Evolutionary conservation across 192 early-diverging fungal species (phyloP).

Genomic region (Gorgonomyces haynaldii): DNA sequence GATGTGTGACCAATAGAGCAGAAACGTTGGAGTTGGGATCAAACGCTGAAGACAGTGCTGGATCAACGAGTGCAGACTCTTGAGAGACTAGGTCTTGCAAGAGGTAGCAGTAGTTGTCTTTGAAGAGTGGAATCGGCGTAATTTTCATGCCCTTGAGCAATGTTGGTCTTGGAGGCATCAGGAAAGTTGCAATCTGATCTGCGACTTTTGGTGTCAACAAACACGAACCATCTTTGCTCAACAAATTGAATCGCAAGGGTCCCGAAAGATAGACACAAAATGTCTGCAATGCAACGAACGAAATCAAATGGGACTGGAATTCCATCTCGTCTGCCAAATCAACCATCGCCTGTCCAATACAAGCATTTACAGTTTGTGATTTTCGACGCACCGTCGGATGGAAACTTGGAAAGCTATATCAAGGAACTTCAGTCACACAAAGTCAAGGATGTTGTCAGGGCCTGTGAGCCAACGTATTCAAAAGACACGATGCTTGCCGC

Average conservation of each 20-base stretch:
- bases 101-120: slow-evolving; percentile 84
- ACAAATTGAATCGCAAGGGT: no score
- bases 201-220: no score
- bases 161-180: no score
- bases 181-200: no score
- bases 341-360: slow-evolving; percentile 54
- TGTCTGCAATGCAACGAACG: no score
- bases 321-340: slow-evolving; percentile 27
- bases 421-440: slow-evolving; percentile 57
- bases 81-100: slow-evolving; percentile 15
- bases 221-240: no score
- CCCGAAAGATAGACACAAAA: no score
- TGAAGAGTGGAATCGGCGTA: slow-evolving; percentile 51
- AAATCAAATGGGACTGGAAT: neutral
- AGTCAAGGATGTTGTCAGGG: slow-evolving; percentile 70
- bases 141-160: slow-evolving; percentile 45
- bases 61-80: slow-evolving; percentile 60
- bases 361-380: slow-evolving; percentile 62
- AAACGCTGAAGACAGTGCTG: slow-evolving; percentile 51
- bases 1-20: slow-evolving; percentile 62
- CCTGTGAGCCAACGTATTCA: slow-evolving; percentile 74
- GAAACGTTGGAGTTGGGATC: neutral
- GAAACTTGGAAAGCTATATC: slow-evolving; percentile 54
- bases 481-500: slow-evolving; percentile 33
- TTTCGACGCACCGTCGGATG: slow-evolving; percentile 64